Evolutionary conservation across 768 basidiomycete genomes (phyloP).

Genomic region (Auricularia sp.): DNA sequence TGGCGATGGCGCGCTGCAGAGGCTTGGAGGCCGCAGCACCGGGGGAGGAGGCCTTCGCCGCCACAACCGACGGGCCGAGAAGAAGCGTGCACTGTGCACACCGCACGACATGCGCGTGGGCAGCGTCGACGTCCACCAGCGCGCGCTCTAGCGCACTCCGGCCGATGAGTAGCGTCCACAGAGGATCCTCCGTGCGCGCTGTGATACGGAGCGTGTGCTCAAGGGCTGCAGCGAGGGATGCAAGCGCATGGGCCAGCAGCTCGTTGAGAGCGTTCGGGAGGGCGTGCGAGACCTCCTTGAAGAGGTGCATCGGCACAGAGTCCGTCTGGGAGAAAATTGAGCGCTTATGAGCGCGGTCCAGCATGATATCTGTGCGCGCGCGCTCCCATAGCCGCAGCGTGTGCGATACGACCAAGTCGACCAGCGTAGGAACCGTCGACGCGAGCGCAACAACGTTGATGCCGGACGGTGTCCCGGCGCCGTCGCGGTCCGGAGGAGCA

Average conservation of each 20-base stretch:
- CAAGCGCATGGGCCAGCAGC: not conserved
- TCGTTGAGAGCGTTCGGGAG: not conserved
- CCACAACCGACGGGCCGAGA: not conserved
- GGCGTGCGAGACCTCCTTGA: not conserved
- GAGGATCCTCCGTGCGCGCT: not conserved
- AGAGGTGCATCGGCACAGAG: not conserved
- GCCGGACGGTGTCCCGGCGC: not conserved
- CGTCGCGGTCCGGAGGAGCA: not conserved
- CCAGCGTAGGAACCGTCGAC: not conserved
- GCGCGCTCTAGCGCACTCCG: not conserved
- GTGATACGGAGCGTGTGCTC: not conserved
- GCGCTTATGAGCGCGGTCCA: not conserved
- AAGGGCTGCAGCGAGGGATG: not conserved
- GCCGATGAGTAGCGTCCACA: not conserved
- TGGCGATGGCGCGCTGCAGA: not conserved
- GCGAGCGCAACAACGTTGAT: not conserved
- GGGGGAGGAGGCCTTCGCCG: not conserved
- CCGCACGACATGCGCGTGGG: not conserved
- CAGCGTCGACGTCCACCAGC: not conserved
- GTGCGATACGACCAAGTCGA: not conserved
- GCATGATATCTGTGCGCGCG: not conserved
- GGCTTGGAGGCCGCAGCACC: not conserved
- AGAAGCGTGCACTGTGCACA: not conserved
- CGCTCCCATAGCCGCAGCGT: not conserved
- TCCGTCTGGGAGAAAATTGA: not conserved